Conservation (phyloP, 257 asterid genomes). For the Przewalskia tangutica region DNA sequence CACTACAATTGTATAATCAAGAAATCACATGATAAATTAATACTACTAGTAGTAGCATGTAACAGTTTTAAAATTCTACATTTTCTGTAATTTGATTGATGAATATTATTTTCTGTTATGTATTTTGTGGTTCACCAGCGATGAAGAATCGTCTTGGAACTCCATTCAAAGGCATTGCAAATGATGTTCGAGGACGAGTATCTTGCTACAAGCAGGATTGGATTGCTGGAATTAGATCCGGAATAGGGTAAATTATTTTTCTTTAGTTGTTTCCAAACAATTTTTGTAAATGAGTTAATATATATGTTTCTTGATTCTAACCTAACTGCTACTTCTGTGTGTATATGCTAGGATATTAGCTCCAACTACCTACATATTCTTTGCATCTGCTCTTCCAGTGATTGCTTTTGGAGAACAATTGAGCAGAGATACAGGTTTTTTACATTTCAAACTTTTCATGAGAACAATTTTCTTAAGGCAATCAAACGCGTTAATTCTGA, state of each 20-base stretch:
- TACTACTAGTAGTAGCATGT: neutral
- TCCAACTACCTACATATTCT: slow-evolving; percentile 22
- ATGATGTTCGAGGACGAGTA: slow-evolving; percentile 13
- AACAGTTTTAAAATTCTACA: neutral
- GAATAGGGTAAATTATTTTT: slow-evolving; percentile 1
- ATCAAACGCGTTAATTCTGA: neutral
- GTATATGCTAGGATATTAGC: slow-evolving; percentile 16
- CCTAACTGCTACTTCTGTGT: neutral
- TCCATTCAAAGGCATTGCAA: slow-evolving; percentile 12
- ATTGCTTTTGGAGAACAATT: slow-evolving; percentile 25
- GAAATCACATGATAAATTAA: neutral
- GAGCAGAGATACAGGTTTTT: slow-evolving; percentile 18
- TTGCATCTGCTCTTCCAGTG: slow-evolving; percentile 24
- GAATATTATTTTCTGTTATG: neutral
- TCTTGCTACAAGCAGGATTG: slow-evolving; percentile 21
- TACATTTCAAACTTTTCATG: neutral
- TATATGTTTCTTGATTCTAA: neutral
- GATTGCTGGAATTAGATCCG: slow-evolving; percentile 15
- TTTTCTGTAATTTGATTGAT: neutral
- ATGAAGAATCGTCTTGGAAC: neutral
- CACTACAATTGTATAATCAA: neutral
- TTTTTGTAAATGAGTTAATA: neutral
- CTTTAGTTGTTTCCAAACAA: neutral
- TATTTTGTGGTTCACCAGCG: neutral
- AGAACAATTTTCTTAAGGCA: too few species aligned